Base-by-base conservation (phyloP, 805 yeast genomes). In the Blastobotrys parvus region DNA sequence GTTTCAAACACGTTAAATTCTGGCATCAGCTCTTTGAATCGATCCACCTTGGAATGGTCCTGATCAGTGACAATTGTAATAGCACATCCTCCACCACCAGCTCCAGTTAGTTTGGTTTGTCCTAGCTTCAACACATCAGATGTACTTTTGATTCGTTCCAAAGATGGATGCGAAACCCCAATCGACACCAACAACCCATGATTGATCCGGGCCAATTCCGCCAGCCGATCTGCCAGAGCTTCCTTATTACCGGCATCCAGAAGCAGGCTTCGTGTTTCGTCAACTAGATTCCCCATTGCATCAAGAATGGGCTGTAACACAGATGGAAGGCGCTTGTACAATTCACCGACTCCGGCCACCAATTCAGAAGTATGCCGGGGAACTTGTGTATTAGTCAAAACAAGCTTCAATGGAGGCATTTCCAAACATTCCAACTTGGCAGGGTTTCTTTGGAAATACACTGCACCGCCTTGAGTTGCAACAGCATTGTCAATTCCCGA, bases 61-160 rank as follows among this genome's bases (percentile, higher is more conserved):
- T 65, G 68, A 33, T 73, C 77, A 15, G 54, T 52, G 13, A 89
- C 68, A 31, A 92, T 64, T 0, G 97, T 92, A 44, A 92, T 82
- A 8, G 97, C 95, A 68, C 98, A 92, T 2, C 98, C 98, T 40
- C 98, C 98, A 17, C 98, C 98, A 29, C 98, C 98, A 0, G 98
- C 98, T 34, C 98, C 98, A 0, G 98, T 92, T 43, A 92, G 72
- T 61, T 92, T 92, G 0, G 98, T 90, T 45, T 82, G 78, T 5
- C 98, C 98, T 15, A 92, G 61, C 3, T 67, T 59, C 44, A 76
- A 54, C 40, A 70, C 71, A 56, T 83, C 89, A 19, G 86, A 73
- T n/a, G 77, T 65, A 17, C 75, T 63, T 55, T 78, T 81, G 22
- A 90, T 77, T 40, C 70, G 68, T 59, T 92, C 98, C 45, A 92